phyloP scores from a whole-genome alignment of 2,329 filamentous ascomycete species.

The Ceratocystis alfenasii region DNA sequence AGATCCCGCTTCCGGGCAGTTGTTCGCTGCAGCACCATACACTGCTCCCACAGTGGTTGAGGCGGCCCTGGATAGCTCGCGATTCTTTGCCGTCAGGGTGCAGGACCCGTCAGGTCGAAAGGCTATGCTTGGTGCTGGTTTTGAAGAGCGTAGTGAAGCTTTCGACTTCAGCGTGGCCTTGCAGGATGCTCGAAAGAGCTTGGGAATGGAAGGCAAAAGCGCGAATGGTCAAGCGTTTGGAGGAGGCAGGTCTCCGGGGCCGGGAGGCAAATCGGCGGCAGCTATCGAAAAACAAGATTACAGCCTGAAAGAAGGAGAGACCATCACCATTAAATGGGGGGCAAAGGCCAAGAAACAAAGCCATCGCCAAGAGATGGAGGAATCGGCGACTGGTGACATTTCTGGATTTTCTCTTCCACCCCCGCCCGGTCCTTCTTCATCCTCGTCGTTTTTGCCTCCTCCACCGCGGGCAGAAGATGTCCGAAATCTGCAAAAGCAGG shows the following conservation, averaged over 20 bases:
- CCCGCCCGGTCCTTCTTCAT: conserved; percentile 44
- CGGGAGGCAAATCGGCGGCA: conserved; percentile 31
- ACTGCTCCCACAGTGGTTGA: conserved; percentile 54
- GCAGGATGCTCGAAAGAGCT: conserved; percentile 61
- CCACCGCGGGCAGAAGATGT: conserved; percentile 52
- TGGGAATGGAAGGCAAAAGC: conserved; percentile 45
- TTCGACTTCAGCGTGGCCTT: conserved; percentile 75
- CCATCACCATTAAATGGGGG: conserved; percentile 53
- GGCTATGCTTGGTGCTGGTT: conserved; percentile 71
- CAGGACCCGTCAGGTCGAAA: conserved; percentile 63
- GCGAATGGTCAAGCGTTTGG: not conserved
- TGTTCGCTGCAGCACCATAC: conserved; percentile 80
- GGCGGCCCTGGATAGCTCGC: conserved; percentile 62
- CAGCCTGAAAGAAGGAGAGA: conserved; percentile 80
- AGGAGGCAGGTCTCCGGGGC: conserved; percentile 27
- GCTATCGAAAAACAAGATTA: conserved; percentile 56
- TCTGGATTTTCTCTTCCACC: conserved; percentile 39
- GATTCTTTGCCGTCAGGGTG: conserved; percentile 76
- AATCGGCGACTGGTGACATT: conserved; percentile 28
- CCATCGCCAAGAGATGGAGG: conserved; percentile 21
- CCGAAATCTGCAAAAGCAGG: conserved; percentile 48
- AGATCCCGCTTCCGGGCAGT: conserved; percentile 56
- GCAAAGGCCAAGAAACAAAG: conserved; percentile 35
- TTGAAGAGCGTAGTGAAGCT: conserved; percentile 74
- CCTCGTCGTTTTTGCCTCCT: conserved; percentile 45